These are phyloP conservation scores for Penicillium pulvis DNA, from an alignment of 495 filamentous ascomycete genomes.

Conservation along the genomic window DNA sequence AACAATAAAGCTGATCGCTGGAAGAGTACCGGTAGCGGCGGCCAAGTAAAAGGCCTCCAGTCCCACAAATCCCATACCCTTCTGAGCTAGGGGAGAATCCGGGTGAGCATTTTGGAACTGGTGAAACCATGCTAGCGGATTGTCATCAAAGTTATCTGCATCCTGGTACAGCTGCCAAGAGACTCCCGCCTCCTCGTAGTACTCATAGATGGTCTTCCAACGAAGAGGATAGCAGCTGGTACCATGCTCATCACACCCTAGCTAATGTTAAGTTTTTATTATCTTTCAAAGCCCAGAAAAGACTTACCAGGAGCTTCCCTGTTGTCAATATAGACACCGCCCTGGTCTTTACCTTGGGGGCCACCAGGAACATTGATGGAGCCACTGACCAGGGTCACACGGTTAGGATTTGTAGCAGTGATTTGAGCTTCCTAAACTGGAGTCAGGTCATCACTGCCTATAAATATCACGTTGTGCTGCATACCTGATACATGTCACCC, in stretches of 20 bases:
- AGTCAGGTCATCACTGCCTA: conserved; percentile 3
- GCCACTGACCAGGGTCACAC: conserved; percentile 55
- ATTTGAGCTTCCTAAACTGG: conserved; percentile 48
- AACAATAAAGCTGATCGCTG: conserved; percentile 55
- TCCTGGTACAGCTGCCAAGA: conserved; percentile 59
- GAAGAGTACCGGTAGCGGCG: conserved; percentile 54
- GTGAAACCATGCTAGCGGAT: conserved; percentile 54
- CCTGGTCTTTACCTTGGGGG: conserved; percentile 45
- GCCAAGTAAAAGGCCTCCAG: conserved; percentile 53
- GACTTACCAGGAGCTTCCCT: conserved; percentile 46
- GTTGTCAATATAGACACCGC: conserved; percentile 58
- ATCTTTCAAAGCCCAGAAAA: too few relatives aligned
- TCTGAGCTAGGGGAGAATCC: conserved; percentile 40
- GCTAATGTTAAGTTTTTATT: too few relatives aligned
- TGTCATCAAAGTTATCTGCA: conserved; percentile 57
- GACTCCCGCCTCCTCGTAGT: conserved; percentile 54
- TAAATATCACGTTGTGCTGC: neutral
- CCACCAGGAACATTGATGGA: conserved; percentile 55
- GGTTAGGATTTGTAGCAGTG: conserved; percentile 57
- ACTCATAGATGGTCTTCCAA: conserved; percentile 57
- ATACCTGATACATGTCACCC: conserved; percentile 58
- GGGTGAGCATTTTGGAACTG: conserved; percentile 50
- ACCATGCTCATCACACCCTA: conserved; percentile 43
- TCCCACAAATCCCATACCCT: conserved; percentile 46
- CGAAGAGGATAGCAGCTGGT: conserved; percentile 57